phyloP scores from a whole-genome alignment of 495 filamentous ascomycete genomes.

The Podospora pseudopauciseta region DNA sequence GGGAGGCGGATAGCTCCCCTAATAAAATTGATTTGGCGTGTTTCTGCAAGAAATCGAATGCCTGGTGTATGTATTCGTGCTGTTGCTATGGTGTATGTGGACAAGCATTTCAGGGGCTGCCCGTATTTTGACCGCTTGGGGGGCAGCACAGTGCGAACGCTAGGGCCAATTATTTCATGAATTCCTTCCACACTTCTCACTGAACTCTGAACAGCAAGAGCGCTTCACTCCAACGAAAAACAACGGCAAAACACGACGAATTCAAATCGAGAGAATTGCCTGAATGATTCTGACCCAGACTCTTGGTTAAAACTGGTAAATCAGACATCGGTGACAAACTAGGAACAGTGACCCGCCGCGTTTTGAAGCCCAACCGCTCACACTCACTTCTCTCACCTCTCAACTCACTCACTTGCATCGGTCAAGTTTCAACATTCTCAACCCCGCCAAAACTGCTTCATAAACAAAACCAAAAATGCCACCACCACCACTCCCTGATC shows the following conservation, averaged over 20 bases:
- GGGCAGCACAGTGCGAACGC: slow-evolving; percentile 4
- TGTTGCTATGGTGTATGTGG: not conserved
- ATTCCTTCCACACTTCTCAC: not conserved
- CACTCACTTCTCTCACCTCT: too few species aligned
- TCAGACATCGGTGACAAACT: too few species aligned
- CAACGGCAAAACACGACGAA: not conserved
- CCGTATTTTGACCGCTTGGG: not conserved
- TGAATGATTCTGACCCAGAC: too few species aligned
- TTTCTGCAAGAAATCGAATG: not conserved
- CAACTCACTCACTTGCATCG: too few species aligned
- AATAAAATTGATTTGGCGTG: not conserved
- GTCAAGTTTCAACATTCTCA: not conserved
- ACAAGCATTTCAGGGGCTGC: not conserved
- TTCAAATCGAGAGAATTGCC: too few species aligned
- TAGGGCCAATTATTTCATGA: slow-evolving; percentile 3
- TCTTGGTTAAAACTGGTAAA: too few species aligned
- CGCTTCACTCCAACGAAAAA: not conserved
- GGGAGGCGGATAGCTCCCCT: not conserved
- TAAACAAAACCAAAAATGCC: not conserved
- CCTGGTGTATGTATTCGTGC: not conserved
- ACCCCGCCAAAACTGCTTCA: not conserved
- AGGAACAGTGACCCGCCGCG: too few species aligned
- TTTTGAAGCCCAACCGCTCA: too few species aligned
- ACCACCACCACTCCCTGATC: slow-evolving; percentile 2
- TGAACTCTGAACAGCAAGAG: not conserved